Percentiles rank a stretch among this genome's conserved stretches.
These are phyloP conservation scores for Suillus placidus DNA, from an alignment of 768 basidiomycete genomes.

Conservation along the genomic window DNA sequence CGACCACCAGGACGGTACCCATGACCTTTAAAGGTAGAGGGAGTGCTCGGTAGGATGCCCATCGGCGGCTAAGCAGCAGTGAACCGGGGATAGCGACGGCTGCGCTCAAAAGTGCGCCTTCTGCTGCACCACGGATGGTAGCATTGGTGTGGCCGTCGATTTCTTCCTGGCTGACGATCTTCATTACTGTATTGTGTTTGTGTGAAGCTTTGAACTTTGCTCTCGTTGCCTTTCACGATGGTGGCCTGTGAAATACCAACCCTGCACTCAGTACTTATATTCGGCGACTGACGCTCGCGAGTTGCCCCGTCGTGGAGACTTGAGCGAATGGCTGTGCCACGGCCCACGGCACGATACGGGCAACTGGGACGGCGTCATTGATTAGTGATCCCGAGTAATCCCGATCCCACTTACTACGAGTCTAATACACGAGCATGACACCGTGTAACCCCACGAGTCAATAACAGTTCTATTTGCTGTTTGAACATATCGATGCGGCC, in stretches of 20 bases:
- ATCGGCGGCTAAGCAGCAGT: constrained; percentile 51
- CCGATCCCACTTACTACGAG: background rate
- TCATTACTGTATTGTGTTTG: constrained; percentile 20
- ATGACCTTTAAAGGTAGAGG: constrained; percentile 71
- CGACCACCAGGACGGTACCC: constrained; percentile 66
- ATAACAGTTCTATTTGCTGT: too few relatives aligned
- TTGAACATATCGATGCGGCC: too few relatives aligned
- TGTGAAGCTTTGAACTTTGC: background rate
- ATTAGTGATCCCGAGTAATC: background rate
- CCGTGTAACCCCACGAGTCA: too few relatives aligned
- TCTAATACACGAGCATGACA: too few relatives aligned
- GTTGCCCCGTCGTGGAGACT: background rate
- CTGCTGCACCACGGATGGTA: constrained; percentile 61
- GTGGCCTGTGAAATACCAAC: background rate
- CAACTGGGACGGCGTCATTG: background rate
- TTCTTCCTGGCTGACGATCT: constrained; percentile 48
- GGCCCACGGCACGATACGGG: background rate
- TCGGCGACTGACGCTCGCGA: background rate
- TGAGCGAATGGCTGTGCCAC: background rate
- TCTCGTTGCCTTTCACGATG: background rate
- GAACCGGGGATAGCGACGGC: constrained; percentile 53
- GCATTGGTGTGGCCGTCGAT: constrained; percentile 55
- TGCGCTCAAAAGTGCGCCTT: constrained; percentile 53
- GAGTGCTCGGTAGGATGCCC: constrained; percentile 62
- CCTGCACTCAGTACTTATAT: background rate